These are phyloP conservation scores for Tranzscheliella williamsii DNA, from an alignment of 1,284 basidiomycete species.

Conservation along the genomic window DNA sequence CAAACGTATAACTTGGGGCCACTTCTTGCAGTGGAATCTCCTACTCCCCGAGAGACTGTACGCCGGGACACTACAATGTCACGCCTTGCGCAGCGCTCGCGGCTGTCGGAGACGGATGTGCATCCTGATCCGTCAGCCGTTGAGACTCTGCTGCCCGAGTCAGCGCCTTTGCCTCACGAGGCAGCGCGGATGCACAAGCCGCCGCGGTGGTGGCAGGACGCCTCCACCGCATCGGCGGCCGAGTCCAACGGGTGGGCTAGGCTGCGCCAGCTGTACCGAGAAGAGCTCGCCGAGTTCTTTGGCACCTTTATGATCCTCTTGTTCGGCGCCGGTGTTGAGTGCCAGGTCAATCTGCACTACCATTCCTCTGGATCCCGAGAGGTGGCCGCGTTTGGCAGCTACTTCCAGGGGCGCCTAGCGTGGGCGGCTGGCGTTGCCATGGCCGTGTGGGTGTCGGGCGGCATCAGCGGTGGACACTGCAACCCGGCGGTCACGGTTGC, in stretches of 20 bases:
- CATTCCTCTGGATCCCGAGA: conserved; percentile 2
- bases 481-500: conserved; percentile 66
- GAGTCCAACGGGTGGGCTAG: conserved; percentile 32
- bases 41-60: too few relatives aligned
- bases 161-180: conserved; percentile 19
- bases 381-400: conserved; percentile 30
- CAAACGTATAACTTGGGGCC: too few relatives aligned
- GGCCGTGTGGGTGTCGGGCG: conserved; percentile 44
- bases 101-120: conserved; percentile 14
- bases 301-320: conserved; percentile 51
- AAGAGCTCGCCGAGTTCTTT: conserved; percentile 47
- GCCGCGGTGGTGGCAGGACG: conserved; percentile 18
- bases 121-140: conserved; percentile 15
- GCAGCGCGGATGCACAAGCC: conserved; percentile 32
- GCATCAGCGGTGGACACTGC: conserved; percentile 45
- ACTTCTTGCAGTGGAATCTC: too few relatives aligned
- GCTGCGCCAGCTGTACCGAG: conserved; percentile 34
- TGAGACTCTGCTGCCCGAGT: conserved; percentile 19
- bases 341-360: conserved; percentile 51
- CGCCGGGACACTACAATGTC: too few relatives aligned
- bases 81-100: conserved; percentile 1
- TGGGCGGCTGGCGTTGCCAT: conserved; percentile 54
- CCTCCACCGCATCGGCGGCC: neutral
- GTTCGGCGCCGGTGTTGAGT: conserved; percentile 55
- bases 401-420: conserved; percentile 38